Evolutionary conservation across 2,329 filamentous ascomycete species (phyloP).

Genomic region (Colletotrichum brevisporum): DNA sequence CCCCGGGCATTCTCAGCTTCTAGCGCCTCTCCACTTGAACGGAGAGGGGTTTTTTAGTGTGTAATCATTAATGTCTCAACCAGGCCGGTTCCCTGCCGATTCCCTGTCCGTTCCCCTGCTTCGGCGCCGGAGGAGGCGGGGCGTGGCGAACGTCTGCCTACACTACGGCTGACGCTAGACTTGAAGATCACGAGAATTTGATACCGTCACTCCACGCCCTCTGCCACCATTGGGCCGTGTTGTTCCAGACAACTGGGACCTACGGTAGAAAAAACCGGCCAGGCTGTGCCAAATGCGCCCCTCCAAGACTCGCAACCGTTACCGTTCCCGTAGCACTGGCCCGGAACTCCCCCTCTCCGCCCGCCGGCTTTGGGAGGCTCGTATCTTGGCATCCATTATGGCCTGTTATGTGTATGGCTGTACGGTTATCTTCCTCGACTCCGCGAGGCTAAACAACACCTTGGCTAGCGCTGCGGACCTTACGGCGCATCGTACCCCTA

Average conservation of each 20-base stretch:
- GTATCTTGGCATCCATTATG: neutral
- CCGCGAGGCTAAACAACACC: neutral
- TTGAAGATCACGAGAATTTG: constrained; percentile 24
- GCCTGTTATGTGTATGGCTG: neutral
- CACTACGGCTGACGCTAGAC: constrained; percentile 11
- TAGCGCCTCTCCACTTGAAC: neutral
- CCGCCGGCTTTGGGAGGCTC: neutral
- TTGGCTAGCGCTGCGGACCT: constrained; percentile 1
- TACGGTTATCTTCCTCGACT: neutral
- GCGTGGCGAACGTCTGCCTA: constrained; percentile 18
- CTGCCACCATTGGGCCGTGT: constrained; percentile 3
- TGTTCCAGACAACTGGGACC: constrained; percentile 6
- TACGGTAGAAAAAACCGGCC: neutral
- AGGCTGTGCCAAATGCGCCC: neutral
- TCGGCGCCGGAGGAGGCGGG: constrained; percentile 11
- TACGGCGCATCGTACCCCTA: constrained; percentile 7
- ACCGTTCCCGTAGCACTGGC: neutral
- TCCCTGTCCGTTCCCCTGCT: constrained; percentile 16
- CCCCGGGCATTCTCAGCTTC: constrained; percentile 1
- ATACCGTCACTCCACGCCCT: constrained; percentile 16
- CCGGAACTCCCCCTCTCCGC: constrained; percentile 5
- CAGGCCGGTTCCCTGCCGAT: constrained; percentile 10
- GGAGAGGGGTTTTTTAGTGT: neutral
- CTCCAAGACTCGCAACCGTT: neutral
- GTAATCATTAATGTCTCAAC: constrained; percentile 7